Evolutionary conservation across 352 stramenopile genomes (phyloP).

Genomic region (Phytophthora pisi): DNA sequence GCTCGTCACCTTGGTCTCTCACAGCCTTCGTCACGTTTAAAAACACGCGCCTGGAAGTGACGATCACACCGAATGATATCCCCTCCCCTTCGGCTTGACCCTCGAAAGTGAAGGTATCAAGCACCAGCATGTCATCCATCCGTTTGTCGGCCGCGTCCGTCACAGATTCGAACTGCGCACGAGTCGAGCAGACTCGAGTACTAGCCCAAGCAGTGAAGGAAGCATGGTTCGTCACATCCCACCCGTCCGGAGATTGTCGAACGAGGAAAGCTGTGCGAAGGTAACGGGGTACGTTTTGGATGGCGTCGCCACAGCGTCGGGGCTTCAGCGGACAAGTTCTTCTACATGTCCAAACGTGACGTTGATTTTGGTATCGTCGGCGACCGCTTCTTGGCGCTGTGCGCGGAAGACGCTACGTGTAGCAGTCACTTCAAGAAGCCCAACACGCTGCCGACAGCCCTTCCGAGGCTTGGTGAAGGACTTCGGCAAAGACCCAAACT

Average conservation of each 20-base stretch:
- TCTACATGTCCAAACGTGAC: background rate
- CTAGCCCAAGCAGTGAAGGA: background rate
- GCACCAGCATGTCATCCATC: background rate
- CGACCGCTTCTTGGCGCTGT: background rate
- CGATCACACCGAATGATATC: background rate
- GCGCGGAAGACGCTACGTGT: background rate
- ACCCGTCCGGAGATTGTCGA: background rate
- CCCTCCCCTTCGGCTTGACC: background rate
- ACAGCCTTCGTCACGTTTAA: background rate
- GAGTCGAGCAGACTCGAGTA: background rate
- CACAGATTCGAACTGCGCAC: background rate
- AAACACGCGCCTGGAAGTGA: background rate
- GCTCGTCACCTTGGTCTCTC: background rate
- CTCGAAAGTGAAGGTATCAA: background rate
- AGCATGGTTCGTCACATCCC: background rate
- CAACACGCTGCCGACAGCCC: too few species aligned
- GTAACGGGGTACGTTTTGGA: background rate
- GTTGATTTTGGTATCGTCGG: background rate
- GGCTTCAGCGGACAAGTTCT: background rate
- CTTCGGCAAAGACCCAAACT: background rate
- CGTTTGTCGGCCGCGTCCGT: background rate
- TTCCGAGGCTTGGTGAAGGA: too few species aligned
- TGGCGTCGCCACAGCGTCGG: background rate
- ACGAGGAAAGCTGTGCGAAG: background rate
- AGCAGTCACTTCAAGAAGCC: too few species aligned